phyloP scores from a whole-genome alignment of 129 eudicot species.

The Helianthus annuus region HanXRQr2.0-SUNRISE NC_035448.2:201088105-201088604 shows the following conservation, averaged over 20 bases:
- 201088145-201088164: conserved; percentile 16
- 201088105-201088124: conserved; percentile 40
- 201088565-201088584: conserved; percentile 36
- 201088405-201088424: conserved; percentile 36
- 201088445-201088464: conserved; percentile 23
- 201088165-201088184: conserved; percentile 1
- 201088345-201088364: conserved; percentile 24
- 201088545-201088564: conserved; percentile 27
- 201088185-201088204: too few relatives aligned
- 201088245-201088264: conserved; percentile 65
- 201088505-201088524: conserved; percentile 28
- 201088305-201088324: conserved; percentile 57
- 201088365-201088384: conserved; percentile 16
- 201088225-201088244: conserved; percentile 62
- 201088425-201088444: conserved; percentile 27
- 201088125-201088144: conserved; percentile 30
- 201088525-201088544: conserved; percentile 45
- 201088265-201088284: conserved; percentile 33
- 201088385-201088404: conserved; percentile 15
- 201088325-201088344: conserved; percentile 50
- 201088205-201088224: conserved; percentile 47
- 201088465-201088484: conserved; percentile 32
- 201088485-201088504: conserved; percentile 20
- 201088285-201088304: conserved; percentile 45
- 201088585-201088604: conserved; percentile 6